Base-by-base conservation (phyloP, 768 basidiomycete genomes). In the Lentinus brumalis region DNA sequence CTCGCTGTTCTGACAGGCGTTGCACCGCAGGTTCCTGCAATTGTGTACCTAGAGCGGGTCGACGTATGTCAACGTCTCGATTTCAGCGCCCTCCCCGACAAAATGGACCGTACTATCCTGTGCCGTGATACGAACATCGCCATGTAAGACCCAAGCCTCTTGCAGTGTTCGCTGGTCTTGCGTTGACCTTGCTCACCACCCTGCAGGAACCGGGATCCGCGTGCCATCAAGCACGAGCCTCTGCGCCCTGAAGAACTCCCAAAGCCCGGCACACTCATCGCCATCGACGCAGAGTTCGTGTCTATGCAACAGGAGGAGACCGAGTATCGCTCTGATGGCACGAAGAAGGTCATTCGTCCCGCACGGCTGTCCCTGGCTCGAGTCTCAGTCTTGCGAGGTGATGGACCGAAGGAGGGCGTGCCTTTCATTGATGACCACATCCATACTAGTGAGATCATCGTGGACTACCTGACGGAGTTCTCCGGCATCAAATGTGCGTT, bases 371-470 rank as follows among this genome's bases (percentile, higher is more conserved):
- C 94, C 57, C 80, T 99, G 7, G 96, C 97, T 29, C 86, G 97
- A 26, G 97, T 99, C 1, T 98, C 96, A 3, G 96, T 96, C 15
- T 74, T 98, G 47, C 85, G 97, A 11, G 96, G 96, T 2, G 82
- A 89, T 67, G 95, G 94, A 0, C 80, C 80, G 0, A 86, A 86
- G 61, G 86, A 90, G 68, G 92, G 92, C 4, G 71, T 89, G 12
- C 96, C 97, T 2, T 97, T 98, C 75, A 97, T 99, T 66, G 97
- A 98, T 67, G 97, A 99, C 68, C 92, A 99, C 68, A 98, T 98
- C 40, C 93, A 97, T 67, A 97, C 95, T 2, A 96, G 93, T 66
- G 96, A 98, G 69, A 82, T 85, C 6, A 94, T 99, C 51, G 94
- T 97, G 30, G 95, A 99, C 75, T 98, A 98, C 71, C 75, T 99